phyloP scores from a whole-genome alignment of 2,329 filamentous ascomycete genomes.

The Aspergillus quadricinctus region DNA sequence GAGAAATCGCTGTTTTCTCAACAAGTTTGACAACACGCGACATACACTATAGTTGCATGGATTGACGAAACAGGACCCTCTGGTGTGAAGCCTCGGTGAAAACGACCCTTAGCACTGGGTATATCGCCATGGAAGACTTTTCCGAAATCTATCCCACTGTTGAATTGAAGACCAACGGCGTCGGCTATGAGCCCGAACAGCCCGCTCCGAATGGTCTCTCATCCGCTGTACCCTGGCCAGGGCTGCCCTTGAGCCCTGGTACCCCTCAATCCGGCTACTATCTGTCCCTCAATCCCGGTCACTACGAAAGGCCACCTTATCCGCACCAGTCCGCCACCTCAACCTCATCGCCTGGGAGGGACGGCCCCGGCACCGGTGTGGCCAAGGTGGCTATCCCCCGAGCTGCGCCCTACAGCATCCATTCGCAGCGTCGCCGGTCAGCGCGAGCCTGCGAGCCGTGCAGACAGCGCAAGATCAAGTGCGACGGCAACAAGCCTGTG shows the following conservation, averaged over 20 bases:
- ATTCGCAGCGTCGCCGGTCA: slow-evolving; percentile 23
- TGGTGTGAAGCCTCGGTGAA: not conserved
- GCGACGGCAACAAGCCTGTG: slow-evolving; percentile 25
- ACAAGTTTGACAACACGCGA: too few relatives aligned
- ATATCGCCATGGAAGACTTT: not conserved
- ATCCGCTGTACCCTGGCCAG: not conserved
- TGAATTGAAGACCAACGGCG: not conserved
- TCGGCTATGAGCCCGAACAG: not conserved
- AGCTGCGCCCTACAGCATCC: slow-evolving; percentile 12
- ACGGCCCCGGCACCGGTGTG: not conserved
- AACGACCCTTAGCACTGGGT: not conserved
- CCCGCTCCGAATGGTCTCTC: not conserved
- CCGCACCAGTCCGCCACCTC: slow-evolving; percentile 5
- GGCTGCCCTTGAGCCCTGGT: not conserved
- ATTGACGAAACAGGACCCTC: not conserved
- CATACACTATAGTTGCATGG: not conserved
- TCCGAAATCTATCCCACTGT: not conserved
- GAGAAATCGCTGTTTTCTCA: too few relatives aligned
- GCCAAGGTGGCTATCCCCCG: slow-evolving; percentile 31
- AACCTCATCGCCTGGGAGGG: slow-evolving; percentile 6
- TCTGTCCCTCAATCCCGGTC: not conserved
- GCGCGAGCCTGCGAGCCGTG: slow-evolving; percentile 34
- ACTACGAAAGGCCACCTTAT: not conserved
- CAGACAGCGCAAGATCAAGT: slow-evolving; percentile 33
- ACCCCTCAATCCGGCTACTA: not conserved